Evolutionary conservation across 225 moss, liverwort and hornwort species (phyloP).

Genomic region (Climacium dendroides): DNA sequence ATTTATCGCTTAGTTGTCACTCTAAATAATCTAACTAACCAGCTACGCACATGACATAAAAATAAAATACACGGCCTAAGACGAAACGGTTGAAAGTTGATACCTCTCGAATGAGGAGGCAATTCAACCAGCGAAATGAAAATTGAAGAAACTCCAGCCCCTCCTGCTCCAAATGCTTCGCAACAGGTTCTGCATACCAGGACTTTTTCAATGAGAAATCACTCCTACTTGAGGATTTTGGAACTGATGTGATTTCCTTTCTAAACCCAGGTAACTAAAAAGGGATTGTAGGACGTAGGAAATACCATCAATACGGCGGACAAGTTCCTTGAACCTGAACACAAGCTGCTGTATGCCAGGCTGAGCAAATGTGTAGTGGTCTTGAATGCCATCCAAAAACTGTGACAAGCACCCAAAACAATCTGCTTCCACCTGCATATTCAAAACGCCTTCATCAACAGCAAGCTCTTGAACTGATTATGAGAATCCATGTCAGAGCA

Average conservation of each 20-base stretch:
- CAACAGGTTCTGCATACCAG: slow-evolving; percentile 68
- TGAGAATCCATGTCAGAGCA: not conserved
- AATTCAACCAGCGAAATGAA: slow-evolving; percentile 98
- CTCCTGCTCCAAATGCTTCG: slow-evolving; percentile 89
- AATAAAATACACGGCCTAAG: not conserved
- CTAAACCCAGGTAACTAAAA: not conserved
- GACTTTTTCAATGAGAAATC: not conserved
- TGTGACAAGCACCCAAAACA: slow-evolving; percentile 92
- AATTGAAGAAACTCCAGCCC: slow-evolving; percentile 95
- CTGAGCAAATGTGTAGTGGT: slow-evolving; percentile 98
- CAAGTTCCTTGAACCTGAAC: slow-evolving; percentile 96
- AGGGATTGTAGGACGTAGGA: not conserved
- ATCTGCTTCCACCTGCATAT: slow-evolving; percentile 67
- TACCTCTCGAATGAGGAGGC: slow-evolving; percentile 97
- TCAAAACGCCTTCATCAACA: not conserved
- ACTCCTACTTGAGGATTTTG: not conserved
- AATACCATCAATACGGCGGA: slow-evolving; percentile 95
- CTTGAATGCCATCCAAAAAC: slow-evolving; percentile 96
- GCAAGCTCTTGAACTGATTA: not conserved
- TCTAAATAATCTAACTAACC: not conserved
- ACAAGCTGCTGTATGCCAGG: slow-evolving; percentile 99
- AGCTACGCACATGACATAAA: not conserved
- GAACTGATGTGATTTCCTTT: not conserved
- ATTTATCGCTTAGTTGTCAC: not conserved
- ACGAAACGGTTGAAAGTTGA: not conserved